Conservation (phyloP, 1,139 yeast species). For the Candida sanyaensis region DNA sequence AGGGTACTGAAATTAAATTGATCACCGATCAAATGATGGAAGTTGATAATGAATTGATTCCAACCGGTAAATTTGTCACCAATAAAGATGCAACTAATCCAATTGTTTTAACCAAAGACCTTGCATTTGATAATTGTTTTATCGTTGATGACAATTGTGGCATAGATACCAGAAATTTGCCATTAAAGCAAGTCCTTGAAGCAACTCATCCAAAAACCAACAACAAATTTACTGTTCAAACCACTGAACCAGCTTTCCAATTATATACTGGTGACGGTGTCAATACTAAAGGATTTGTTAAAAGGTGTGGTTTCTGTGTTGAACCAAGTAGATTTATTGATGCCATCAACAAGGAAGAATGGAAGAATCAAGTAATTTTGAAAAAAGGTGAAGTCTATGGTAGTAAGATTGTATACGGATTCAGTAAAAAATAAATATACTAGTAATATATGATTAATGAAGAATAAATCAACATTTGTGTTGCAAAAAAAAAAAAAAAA, state of each 20-base stretch:
- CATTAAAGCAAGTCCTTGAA: slow-evolving; percentile 40
- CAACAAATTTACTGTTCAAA: slow-evolving; percentile 41
- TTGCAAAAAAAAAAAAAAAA: not conserved
- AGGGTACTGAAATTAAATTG: slow-evolving; percentile 35
- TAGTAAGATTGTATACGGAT: slow-evolving; percentile 42
- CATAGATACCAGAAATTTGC: slow-evolving; percentile 45
- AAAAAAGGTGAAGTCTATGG: slow-evolving; percentile 59
- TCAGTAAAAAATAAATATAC: slow-evolving; percentile 12
- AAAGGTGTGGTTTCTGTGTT: slow-evolving; percentile 61
- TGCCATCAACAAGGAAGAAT: slow-evolving; percentile 51
- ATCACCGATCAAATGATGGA: slow-evolving; percentile 35
- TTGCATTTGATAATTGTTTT: slow-evolving; percentile 53
- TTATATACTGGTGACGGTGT: slow-evolving; percentile 64
- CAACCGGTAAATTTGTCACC: slow-evolving; percentile 49
- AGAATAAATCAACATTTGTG: not conserved
- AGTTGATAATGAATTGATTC: slow-evolving; percentile 38
- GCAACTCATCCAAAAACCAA: slow-evolving; percentile 51
- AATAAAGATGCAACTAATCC: slow-evolving; percentile 23
- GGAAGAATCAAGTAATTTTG: slow-evolving; percentile 55
- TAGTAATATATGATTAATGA: not conserved
- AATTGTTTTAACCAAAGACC: slow-evolving; percentile 22
- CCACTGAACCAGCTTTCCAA: slow-evolving; percentile 73
- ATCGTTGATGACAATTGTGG: slow-evolving; percentile 35
- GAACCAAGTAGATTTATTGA: slow-evolving; percentile 65
- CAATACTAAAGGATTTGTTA: slow-evolving; percentile 37